A percentile compares a stretch with the other conserved stretches of the same genome.
These are phyloP conservation scores for Tetramitus jugosus DNA, from an alignment of 208 protist species.

Conservation along the genomic window DNA sequence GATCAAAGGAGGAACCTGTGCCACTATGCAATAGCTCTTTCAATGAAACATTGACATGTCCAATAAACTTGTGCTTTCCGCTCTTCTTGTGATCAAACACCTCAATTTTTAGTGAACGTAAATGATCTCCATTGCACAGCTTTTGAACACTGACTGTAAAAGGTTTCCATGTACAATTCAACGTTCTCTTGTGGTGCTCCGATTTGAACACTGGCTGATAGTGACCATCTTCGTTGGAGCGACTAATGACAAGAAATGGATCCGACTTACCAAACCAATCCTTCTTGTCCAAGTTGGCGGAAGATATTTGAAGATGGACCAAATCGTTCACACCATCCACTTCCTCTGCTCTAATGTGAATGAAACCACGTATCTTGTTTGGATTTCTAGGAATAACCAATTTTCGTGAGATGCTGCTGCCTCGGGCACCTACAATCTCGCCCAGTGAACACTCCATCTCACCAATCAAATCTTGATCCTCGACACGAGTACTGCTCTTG, in stretches of 20 bases:
- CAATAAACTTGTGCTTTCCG: constrained; percentile 27
- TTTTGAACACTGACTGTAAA: constrained; percentile 22
- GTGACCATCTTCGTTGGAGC: neutral
- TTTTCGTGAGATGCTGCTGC: neutral
- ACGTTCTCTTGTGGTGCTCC: constrained; percentile 3
- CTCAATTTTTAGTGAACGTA: neutral
- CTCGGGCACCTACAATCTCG: constrained; percentile 8
- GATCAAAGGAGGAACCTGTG: neutral
- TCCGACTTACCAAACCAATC: constrained; percentile 22
- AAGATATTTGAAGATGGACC: neutral
- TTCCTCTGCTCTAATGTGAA: constrained; percentile 10
- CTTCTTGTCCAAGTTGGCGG: neutral
- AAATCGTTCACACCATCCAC: neutral
- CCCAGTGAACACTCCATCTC: constrained; percentile 21
- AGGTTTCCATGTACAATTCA: constrained; percentile 20
- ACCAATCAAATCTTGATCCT: constrained; percentile 29
- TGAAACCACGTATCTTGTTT: neutral
- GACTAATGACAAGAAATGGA: constrained; percentile 13
- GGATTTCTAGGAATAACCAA: constrained; percentile 4
- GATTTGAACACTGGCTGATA: constrained; percentile 22
- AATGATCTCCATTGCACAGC: constrained; percentile 28
- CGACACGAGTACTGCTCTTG: neutral
- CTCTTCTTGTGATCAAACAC: constrained; percentile 15
- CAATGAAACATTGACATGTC: neutral
- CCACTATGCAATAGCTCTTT: neutral